Evolutionary conservation across 2,329 filamentous ascomycete genomes (phyloP).

Genomic region (Podosphaera xanthii): DNA sequence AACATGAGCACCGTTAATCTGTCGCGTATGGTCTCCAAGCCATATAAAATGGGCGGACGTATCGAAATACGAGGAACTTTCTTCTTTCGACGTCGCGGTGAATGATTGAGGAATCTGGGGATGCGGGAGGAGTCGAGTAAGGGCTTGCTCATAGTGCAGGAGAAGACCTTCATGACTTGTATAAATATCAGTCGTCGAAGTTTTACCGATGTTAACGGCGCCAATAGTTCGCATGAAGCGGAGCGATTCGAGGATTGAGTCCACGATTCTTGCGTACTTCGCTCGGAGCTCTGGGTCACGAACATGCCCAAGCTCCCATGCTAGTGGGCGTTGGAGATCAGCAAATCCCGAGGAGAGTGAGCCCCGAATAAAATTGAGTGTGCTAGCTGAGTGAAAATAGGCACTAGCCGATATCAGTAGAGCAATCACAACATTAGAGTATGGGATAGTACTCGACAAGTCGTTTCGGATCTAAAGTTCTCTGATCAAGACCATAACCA

Average conservation of each 20-base stretch:
- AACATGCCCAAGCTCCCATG: constrained; percentile 89
- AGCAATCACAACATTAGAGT: background rate
- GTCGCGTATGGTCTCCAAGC: constrained; percentile 28
- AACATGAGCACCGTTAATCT: constrained; percentile 80
- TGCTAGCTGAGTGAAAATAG: constrained; percentile 89
- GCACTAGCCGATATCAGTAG: constrained; percentile 28
- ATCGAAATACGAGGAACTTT: constrained; percentile 50
- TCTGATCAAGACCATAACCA: constrained; percentile 53
- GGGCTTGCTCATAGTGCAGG: constrained; percentile 76
- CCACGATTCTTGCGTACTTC: constrained; percentile 69
- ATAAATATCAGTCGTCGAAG: constrained; percentile 84
- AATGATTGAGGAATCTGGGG: constrained; percentile 19
- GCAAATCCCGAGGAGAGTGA: constrained; percentile 73
- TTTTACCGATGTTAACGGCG: constrained; percentile 59
- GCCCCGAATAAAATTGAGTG: constrained; percentile 76
- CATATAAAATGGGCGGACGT: constrained; percentile 18
- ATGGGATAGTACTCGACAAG: constrained; percentile 36
- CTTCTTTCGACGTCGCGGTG: constrained; percentile 4
- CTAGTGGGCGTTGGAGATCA: constrained; percentile 76
- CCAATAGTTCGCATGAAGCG: constrained; percentile 90
- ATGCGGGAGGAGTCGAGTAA: constrained; percentile 55
- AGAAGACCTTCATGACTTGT: constrained; percentile 88
- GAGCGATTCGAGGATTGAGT: constrained; percentile 70
- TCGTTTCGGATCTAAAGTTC: constrained; percentile 59
- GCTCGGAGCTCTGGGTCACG: constrained; percentile 60